Evolutionary conservation across 306 rosid species (phyloP).

Genomic region (Gleditsia sinensis): DNA sequence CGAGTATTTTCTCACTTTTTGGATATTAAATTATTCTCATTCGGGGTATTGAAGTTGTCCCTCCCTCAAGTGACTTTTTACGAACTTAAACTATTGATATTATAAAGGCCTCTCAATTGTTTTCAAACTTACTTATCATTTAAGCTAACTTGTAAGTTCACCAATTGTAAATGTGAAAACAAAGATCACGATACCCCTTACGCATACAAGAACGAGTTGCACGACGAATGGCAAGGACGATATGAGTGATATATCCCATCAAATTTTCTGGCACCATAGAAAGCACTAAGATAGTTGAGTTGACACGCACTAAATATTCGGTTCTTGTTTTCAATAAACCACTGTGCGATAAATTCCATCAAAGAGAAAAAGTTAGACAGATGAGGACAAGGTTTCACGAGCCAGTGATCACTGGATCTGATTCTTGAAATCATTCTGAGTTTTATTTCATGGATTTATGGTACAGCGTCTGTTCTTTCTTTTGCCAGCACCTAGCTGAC

Average conservation of each 20-base stretch:
- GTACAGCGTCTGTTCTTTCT: conserved; percentile 7
- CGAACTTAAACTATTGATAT: too few species aligned
- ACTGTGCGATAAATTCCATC: background rate
- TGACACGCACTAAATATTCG: conserved; percentile 33
- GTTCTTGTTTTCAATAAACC: conserved; percentile 4
- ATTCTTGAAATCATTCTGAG: background rate
- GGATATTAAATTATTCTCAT: too few species aligned
- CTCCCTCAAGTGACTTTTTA: too few species aligned
- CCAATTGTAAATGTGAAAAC: too few species aligned
- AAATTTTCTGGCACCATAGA: conserved; percentile 13
- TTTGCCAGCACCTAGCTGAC: conserved; percentile 4
- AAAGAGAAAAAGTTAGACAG: background rate
- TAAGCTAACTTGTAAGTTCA: too few species aligned
- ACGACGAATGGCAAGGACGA: conserved; percentile 16
- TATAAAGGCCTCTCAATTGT: too few species aligned
- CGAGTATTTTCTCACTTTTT: too few species aligned
- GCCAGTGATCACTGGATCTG: background rate
- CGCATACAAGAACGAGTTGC: conserved; percentile 6
- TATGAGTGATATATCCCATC: conserved; percentile 9
- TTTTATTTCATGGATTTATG: background rate
- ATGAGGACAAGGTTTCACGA: background rate
- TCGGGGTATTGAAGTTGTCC: too few species aligned
- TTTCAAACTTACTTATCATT: too few species aligned
- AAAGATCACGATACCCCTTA: too few species aligned
- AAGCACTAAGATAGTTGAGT: conserved; percentile 35